These are phyloP conservation scores for Krasilnikovozyma curviuscula DNA, from an alignment of 768 basidiomycete species.

Conservation along the genomic window DNA sequence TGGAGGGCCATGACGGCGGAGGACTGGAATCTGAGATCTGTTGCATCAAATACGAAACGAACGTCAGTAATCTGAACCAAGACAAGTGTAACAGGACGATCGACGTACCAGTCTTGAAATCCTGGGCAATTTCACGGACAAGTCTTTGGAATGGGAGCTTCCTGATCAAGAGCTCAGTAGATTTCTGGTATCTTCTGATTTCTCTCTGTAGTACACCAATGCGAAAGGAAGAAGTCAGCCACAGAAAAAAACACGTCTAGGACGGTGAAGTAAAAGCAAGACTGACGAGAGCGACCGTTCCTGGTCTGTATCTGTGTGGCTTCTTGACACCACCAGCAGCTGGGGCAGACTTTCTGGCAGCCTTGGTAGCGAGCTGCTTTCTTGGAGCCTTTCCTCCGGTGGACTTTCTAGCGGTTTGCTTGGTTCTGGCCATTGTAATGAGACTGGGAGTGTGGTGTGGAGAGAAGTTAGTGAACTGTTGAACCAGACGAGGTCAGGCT, in stretches of 20 bases:
- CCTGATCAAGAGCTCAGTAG: conserved; percentile 44
- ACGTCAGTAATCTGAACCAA: too few relatives aligned
- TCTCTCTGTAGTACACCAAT: conserved; percentile 19
- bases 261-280: background rate
- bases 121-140: conserved; percentile 11
- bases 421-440: background rate
- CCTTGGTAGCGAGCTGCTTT: conserved; percentile 40
- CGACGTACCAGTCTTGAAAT: conserved; percentile 26
- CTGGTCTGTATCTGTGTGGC: conserved; percentile 31
- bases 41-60: too few relatives aligned
- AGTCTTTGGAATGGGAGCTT: conserved; percentile 30
- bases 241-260: background rate
- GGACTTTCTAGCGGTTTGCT: conserved; percentile 99
- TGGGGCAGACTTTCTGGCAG: conserved; percentile 39
- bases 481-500: too few relatives aligned
- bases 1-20: conserved; percentile 45
- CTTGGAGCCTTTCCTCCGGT: conserved; percentile 73
- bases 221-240: conserved; percentile 24
- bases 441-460: too few relatives aligned
- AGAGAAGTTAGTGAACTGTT: too few relatives aligned
- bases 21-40: conserved; percentile 30
- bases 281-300: conserved; percentile 40
- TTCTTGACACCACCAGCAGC: conserved; percentile 29
- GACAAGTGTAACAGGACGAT: conserved; percentile 32
- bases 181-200: conserved; percentile 31